Evolutionary conservation across 164 flowering plant species (phyloP), one percentile per base, ranked within the genome.

Genomic region (Protea cynaroides): DNA sequence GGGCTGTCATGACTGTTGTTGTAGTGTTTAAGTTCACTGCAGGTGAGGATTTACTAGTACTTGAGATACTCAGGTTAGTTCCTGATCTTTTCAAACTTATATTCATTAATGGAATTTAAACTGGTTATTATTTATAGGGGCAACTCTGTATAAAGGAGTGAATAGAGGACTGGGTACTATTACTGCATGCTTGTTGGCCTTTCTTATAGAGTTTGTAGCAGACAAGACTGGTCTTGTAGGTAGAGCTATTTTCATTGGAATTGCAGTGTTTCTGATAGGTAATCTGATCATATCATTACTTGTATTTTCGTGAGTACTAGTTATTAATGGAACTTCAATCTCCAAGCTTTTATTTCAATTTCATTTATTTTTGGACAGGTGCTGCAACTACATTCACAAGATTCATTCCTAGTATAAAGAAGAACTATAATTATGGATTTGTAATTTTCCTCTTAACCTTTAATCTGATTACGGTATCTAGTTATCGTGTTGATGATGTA

Each of bases 1-100:
- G 99, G 97, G 99, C 99, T 61, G 96, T 88, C 79, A 89, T 94
- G 88, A 94, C 96, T 64, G 97, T 94, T 0, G 97, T 89, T 17
- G 89, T 94, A 38, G 99, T 91, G 18, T 87, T 94, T 13, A 96
- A 94, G 73, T 94, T 88, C 77, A 86, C 99, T 51, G 99, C 92
- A 65, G 97, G 97, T 91, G 34, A 43, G 67, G 36, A 37, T 14
- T 37, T 49, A 19, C 4, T 52, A 7, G 15, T 0, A 2, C 13
- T 10, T 56, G 3, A 4, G 22, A 15, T 22, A 14, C 36, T 25
- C 19, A 24, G 5, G n/a, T n/a, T n/a, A n/a, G n/a, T n/a, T n/a
- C 11, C 21, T 14, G 38, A 1, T 8, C 59, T 7, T n/a, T n/a
- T n/a, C n/a, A n/a, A n/a, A n/a, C n/a, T n/a, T n/a, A n/a, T n/a